Conservation (phyloP, 2,329 filamentous ascomycete species). For the Tolypocladium amazonense region DNA sequence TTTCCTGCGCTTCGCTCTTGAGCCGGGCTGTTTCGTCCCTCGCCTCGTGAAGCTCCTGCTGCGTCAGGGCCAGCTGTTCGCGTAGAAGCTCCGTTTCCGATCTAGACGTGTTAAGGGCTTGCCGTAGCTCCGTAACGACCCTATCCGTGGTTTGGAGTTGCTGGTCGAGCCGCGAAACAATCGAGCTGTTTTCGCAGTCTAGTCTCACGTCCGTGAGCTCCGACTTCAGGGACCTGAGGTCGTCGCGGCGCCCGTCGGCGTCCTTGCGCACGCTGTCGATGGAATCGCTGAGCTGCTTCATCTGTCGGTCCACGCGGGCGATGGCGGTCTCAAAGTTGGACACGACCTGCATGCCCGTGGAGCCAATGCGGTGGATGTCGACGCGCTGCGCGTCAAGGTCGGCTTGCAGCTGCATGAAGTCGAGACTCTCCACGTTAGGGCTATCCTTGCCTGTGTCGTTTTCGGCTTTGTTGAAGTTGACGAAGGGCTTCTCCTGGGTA, state of each 20-base stretch:
- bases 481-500: background rate
- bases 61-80: constrained; percentile 11
- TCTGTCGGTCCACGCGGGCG: constrained; percentile 21
- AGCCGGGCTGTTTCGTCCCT: constrained; percentile 12
- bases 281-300: constrained; percentile 19
- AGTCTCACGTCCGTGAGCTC: constrained; percentile 11
- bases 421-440: constrained; percentile 2
- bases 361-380: constrained; percentile 25
- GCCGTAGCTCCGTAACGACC: constrained; percentile 9
- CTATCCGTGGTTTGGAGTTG: constrained; percentile 11
- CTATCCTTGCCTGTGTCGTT: background rate
- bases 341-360: constrained; percentile 23
- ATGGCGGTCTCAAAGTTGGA: constrained; percentile 24
- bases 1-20: constrained; percentile 11
- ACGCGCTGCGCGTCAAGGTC: constrained; percentile 22
- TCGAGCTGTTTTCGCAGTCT: constrained; percentile 5
- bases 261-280: constrained; percentile 15
- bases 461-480: background rate
- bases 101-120: constrained; percentile 8
- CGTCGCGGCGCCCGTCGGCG: constrained; percentile 9
- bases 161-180: constrained; percentile 10
- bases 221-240: constrained; percentile 15
- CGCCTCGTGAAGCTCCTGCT: constrained; percentile 12
- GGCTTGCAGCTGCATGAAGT: constrained; percentile 19
- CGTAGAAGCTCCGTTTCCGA: constrained; percentile 8